phyloP scores from a whole-genome alignment of 257 asterid genomes.

The Craterostigma plantagineum region DNA sequence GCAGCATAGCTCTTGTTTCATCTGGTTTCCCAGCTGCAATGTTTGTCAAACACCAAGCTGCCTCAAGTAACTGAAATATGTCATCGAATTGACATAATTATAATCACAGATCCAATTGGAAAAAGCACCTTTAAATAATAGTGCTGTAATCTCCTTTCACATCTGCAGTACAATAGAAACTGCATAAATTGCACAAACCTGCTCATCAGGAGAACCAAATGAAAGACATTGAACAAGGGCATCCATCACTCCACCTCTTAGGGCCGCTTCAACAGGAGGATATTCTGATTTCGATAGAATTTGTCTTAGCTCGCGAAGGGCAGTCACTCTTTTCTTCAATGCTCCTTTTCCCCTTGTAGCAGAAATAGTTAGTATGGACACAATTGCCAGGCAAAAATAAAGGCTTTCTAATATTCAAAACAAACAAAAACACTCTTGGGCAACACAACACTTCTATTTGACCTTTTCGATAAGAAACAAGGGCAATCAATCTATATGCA shows the following conservation, averaged over 20 bases:
- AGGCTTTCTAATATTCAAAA: conserved; percentile 5
- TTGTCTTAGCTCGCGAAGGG: conserved; percentile 81
- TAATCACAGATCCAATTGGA: too few relatives aligned
- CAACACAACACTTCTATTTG: too few relatives aligned
- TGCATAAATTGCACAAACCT: conserved; percentile 29
- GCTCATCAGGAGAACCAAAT: conserved; percentile 91
- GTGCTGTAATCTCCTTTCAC: too few relatives aligned
- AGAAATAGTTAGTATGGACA: conserved; percentile 3
- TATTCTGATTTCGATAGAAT: conserved; percentile 70
- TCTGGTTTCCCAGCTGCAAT: conserved; percentile 92
- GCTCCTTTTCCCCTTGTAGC: conserved; percentile 69
- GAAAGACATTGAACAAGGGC: conserved; percentile 66
- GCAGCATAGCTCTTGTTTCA: conserved; percentile 74
- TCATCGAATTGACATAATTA: too few relatives aligned
- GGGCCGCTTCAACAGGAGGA: conserved; percentile 86
- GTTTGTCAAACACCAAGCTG: conserved; percentile 98
- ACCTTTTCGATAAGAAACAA: too few relatives aligned
- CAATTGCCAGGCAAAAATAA: too few relatives aligned
- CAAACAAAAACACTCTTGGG: background rate
- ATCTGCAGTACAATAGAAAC: background rate
- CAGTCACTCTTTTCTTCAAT: conserved; percentile 54
- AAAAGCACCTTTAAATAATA: too few relatives aligned
- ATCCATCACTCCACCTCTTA: conserved; percentile 66
- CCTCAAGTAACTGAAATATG: conserved; percentile 99
- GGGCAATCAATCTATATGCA: too few relatives aligned